A percentile compares a stretch with the other conserved stretches of the same genome.
Evolutionary conservation across 192 early-diverging fungal genomes (phyloP).

Genomic region (Thamnidium elegans): DNA sequence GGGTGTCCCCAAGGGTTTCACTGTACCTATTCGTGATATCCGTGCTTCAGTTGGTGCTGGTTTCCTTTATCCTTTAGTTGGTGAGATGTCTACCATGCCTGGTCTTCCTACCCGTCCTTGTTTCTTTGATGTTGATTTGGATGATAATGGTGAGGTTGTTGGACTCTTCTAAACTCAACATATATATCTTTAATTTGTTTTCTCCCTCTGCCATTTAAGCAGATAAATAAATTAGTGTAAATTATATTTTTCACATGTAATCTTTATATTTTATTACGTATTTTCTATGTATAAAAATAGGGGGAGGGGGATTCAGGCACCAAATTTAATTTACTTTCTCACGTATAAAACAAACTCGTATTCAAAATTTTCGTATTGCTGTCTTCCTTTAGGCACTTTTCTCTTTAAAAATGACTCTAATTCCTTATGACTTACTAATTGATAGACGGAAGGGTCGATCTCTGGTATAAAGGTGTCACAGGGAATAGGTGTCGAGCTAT

Average conservation of each 20-base stretch:
- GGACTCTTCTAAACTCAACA: slow-evolving; percentile 76
- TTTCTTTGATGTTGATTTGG: slow-evolving; percentile 95
- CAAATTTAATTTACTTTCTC: slow-evolving; percentile 7
- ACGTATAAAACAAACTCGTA: slow-evolving; percentile 58
- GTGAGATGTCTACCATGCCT: slow-evolving; percentile 98
- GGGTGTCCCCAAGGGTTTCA: slow-evolving; percentile 89
- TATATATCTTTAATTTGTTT: too few relatives aligned
- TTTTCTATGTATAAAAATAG: too few relatives aligned
- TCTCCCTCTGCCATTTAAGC: too few relatives aligned
- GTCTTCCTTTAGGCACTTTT: slow-evolving; percentile 38
- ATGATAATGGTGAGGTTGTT: slow-evolving; percentile 80
- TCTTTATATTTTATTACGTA: too few relatives aligned
- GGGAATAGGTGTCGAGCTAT: slow-evolving; percentile 42
- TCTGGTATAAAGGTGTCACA: slow-evolving; percentile 79
- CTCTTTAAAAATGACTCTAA: slow-evolving; percentile 42
- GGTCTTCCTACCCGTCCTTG: slow-evolving; percentile 94
- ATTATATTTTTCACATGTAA: too few relatives aligned
- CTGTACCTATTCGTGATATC: slow-evolving; percentile 92
- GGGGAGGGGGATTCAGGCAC: too few relatives aligned
- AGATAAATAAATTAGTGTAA: too few relatives aligned
- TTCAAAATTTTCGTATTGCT: slow-evolving; percentile 48
- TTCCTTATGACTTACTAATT: slow-evolving; percentile 41
- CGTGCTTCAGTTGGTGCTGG: slow-evolving; percentile 94
- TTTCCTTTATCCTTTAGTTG: slow-evolving; percentile 94
- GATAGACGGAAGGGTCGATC: slow-evolving; percentile 37